Conservation (phyloP, 2,329 filamentous ascomycete genomes). For the Penicillium sp. region DNA sequence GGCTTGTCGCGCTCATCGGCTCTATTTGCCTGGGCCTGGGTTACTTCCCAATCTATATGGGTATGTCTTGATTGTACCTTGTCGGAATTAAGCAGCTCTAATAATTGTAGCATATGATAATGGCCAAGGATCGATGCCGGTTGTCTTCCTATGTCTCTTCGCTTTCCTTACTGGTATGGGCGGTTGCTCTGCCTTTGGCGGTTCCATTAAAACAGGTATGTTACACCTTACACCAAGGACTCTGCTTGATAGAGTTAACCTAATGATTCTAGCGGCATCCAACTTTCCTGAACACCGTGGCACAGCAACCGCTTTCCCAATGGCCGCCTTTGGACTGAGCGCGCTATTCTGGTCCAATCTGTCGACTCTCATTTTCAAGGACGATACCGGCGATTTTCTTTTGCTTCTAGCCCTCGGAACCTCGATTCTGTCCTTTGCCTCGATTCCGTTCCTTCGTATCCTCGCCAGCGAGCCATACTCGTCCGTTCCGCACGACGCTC, state of each 20-base stretch:
- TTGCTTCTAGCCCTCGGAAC: constrained; percentile 78
- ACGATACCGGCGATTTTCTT: constrained; percentile 77
- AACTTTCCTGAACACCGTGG: constrained; percentile 91
- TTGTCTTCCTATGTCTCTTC: constrained; percentile 70
- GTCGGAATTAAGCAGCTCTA: background rate
- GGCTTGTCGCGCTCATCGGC: constrained; percentile 73
- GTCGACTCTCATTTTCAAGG: constrained; percentile 73
- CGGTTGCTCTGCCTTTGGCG: constrained; percentile 86
- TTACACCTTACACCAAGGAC: background rate
- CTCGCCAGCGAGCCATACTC: constrained; percentile 52
- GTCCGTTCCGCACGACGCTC: constrained; percentile 33
- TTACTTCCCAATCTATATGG: constrained; percentile 77
- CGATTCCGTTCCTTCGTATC: constrained; percentile 82
- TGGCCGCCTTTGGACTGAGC: constrained; percentile 90
- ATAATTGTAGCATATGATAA: constrained; percentile 62
- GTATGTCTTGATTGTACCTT: constrained; percentile 29
- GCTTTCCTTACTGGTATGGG: constrained; percentile 83
- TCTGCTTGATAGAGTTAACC: constrained; percentile 7
- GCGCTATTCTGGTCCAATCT: constrained; percentile 92
- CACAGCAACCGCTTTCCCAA: constrained; percentile 88
- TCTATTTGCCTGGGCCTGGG: constrained; percentile 69
- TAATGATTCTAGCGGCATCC: constrained; percentile 61
- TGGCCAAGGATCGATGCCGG: constrained; percentile 57
- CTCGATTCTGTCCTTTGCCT: constrained; percentile 67
- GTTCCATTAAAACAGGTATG: constrained; percentile 72